These are phyloP conservation scores for Wickerhamiella parazyma DNA, from an alignment of 805 yeast species.

Conservation along the genomic window DNA sequence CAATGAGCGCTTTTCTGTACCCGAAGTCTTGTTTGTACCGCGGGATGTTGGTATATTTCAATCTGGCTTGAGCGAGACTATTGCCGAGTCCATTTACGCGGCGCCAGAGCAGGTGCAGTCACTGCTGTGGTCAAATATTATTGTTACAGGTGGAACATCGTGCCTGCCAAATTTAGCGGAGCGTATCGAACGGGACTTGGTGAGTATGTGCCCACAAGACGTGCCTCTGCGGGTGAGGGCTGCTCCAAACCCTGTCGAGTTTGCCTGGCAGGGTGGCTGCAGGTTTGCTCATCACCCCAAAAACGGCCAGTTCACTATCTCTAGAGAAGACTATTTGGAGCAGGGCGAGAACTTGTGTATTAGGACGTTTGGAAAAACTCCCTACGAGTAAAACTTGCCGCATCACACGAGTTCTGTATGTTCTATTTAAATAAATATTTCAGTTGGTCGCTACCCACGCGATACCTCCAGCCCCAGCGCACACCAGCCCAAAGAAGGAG, in stretches of 20 bases:
- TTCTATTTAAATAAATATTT: background rate
- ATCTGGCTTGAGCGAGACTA: slow-evolving; percentile 61
- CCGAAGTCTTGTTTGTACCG: slow-evolving; percentile 81
- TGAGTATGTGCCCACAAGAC: slow-evolving; percentile 25
- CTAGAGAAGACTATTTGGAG: slow-evolving; percentile 73
- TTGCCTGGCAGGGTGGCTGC: slow-evolving; percentile 48
- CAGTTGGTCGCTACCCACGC: slow-evolving; percentile 19
- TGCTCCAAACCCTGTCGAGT: slow-evolving; percentile 30
- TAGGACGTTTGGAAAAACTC: slow-evolving; percentile 31
- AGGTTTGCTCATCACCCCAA: slow-evolving; percentile 29
- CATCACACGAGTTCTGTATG: too few relatives aligned
- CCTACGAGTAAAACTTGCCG: too few relatives aligned
- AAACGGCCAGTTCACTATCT: slow-evolving; percentile 41
- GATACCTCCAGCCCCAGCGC: slow-evolving; percentile 34
- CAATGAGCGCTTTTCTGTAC: slow-evolving; percentile 80
- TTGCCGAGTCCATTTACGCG: slow-evolving; percentile 51
- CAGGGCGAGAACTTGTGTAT: slow-evolving; percentile 56
- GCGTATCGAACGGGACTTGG: slow-evolving; percentile 34
- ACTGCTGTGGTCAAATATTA: slow-evolving; percentile 63
- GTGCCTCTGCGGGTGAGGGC: slow-evolving; percentile 21
- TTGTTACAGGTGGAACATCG: slow-evolving; percentile 71
- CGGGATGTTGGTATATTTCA: slow-evolving; percentile 63
- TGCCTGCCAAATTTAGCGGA: slow-evolving; percentile 52
- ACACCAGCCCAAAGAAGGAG: slow-evolving; percentile 29
- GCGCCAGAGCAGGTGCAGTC: slow-evolving; percentile 63